Evolutionary conservation across 352 stramenopile species (phyloP).

Genomic region (Phytophthora foliorum): DNA sequence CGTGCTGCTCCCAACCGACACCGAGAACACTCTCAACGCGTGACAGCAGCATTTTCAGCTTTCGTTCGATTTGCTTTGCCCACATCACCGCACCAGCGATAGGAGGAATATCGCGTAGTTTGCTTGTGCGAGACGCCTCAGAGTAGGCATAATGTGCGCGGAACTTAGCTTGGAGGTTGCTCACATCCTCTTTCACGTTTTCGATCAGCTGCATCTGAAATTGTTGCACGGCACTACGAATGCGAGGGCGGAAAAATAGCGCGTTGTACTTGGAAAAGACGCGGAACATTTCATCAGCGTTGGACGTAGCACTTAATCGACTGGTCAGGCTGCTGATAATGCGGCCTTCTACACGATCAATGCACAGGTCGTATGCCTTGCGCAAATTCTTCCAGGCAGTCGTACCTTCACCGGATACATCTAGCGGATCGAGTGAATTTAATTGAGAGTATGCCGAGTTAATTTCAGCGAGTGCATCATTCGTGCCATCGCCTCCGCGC

Average conservation of each 20-base stretch:
- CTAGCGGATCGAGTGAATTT: slow-evolving; percentile 80
- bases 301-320: slow-evolving; percentile 87
- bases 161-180: slow-evolving; percentile 97
- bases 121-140: slow-evolving; percentile 94
- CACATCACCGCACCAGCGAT: slow-evolving; percentile 99
- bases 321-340: slow-evolving; percentile 93
- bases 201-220: slow-evolving; percentile 99
- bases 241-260: slow-evolving; percentile 96
- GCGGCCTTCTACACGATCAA: slow-evolving; percentile 93
- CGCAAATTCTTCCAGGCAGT: slow-evolving; percentile 87
- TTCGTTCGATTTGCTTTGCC: slow-evolving; percentile 99
- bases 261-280: slow-evolving; percentile 99
- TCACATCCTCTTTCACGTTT: slow-evolving; percentile 97
- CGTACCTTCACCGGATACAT: slow-evolving; percentile 87
- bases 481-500: slow-evolving; percentile 70
- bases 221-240: slow-evolving; percentile 97
- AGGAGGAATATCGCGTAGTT: slow-evolving; percentile 97
- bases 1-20: slow-evolving; percentile 97
- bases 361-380: slow-evolving; percentile 92
- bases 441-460: slow-evolving; percentile 92
- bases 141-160: slow-evolving; percentile 97
- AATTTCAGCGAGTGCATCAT: slow-evolving; percentile 87
- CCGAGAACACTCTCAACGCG: slow-evolving; percentile 98
- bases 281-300: slow-evolving; percentile 96
- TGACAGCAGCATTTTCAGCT: slow-evolving; percentile 97